phyloP scores from a whole-genome alignment of 345 rosid genomes.

The Eucalyptus regnans region DNA sequence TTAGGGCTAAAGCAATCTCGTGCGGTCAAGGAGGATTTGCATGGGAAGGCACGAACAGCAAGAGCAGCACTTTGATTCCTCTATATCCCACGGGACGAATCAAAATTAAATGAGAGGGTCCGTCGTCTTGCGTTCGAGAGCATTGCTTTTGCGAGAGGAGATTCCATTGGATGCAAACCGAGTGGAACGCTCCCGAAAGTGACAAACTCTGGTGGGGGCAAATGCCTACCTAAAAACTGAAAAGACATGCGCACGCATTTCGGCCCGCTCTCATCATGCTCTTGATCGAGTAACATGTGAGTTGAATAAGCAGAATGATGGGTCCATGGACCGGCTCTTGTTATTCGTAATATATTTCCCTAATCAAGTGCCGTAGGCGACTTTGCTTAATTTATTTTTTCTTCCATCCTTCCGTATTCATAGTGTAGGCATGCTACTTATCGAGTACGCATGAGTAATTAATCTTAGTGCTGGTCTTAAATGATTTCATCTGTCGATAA shows the following conservation, averaged over 20 bases:
- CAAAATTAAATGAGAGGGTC: background rate
- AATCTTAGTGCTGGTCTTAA: background rate
- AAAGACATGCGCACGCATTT: background rate
- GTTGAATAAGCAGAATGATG: background rate
- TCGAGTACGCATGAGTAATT: background rate
- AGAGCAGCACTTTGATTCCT: background rate
- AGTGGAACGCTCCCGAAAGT: background rate
- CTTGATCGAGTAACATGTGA: background rate
- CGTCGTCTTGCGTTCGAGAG: background rate
- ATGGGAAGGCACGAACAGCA: background rate
- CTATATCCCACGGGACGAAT: background rate
- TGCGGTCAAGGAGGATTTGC: background rate
- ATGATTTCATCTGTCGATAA: background rate
- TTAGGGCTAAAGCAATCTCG: background rate
- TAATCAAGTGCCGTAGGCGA: background rate
- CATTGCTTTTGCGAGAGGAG: background rate
- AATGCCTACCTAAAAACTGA: background rate
- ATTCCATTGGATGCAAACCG: background rate
- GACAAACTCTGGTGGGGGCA: background rate
- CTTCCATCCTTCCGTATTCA: background rate
- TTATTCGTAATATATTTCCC: background rate
- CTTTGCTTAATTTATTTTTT: background rate
- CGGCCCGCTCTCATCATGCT: background rate
- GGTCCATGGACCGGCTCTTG: background rate
- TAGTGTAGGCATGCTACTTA: background rate